These are phyloP conservation scores for Hyphodiscus sp. DNA, from an alignment of 2,329 filamentous ascomycete genomes.

Conservation along the genomic window DNA sequence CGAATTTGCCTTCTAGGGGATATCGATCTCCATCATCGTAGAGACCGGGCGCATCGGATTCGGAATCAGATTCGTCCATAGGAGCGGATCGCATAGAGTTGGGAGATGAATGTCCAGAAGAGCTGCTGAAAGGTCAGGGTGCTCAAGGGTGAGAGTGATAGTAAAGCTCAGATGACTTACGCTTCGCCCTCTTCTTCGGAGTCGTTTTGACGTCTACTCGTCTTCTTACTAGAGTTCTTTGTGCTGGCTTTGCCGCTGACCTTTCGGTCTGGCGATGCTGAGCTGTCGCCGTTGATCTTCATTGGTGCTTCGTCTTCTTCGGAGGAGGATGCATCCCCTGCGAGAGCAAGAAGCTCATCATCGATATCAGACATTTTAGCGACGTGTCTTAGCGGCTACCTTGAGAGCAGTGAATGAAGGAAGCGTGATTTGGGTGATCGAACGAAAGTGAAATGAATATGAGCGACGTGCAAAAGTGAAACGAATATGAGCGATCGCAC, in stretches of 20 bases:
- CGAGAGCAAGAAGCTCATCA: constrained; percentile 87
- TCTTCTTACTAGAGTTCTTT: constrained; percentile 45
- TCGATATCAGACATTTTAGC: constrained; percentile 77
- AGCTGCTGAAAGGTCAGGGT: constrained; percentile 41
- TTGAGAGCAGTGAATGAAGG: neutral
- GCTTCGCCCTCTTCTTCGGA: constrained; percentile 77
- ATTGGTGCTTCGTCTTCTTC: constrained; percentile 45
- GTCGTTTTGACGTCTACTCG: constrained; percentile 43
- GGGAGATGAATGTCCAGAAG: constrained; percentile 61
- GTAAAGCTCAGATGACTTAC: constrained; percentile 47
- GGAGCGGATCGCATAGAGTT: constrained; percentile 74
- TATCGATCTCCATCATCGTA: constrained; percentile 61
- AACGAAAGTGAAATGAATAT: no score
- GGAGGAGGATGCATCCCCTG: constrained; percentile 62
- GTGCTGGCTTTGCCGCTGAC: constrained; percentile 33
- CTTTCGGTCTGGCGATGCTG: constrained; percentile 43
- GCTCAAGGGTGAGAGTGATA: neutral
- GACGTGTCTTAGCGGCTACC: neutral
- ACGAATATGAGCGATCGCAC: neutral
- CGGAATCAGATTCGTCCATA: constrained; percentile 88
- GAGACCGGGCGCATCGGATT: constrained; percentile 50
- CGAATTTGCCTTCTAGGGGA: constrained; percentile 82
- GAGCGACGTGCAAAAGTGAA: neutral
- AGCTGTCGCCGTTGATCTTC: constrained; percentile 48
- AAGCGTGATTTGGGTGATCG: no score